phyloP scores from a whole-genome alignment of 768 basidiomycete genomes.

The Trametes cubensis region DNA sequence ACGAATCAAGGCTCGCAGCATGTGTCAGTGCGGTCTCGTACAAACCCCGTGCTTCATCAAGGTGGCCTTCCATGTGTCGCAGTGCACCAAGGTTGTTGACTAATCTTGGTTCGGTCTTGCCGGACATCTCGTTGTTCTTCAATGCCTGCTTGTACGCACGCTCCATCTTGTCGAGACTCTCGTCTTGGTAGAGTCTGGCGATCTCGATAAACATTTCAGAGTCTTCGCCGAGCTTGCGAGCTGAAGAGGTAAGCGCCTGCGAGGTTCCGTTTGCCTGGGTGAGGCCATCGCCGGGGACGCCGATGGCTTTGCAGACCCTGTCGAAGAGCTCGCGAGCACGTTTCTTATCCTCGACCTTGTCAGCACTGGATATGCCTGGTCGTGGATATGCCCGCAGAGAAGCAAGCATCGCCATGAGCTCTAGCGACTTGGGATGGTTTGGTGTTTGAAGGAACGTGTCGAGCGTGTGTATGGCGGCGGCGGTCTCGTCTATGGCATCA shows the following conservation, averaged over 20 bases:
- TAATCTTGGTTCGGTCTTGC: slow-evolving; percentile 62
- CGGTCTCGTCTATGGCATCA: slow-evolving; percentile 64
- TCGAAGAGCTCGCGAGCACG: slow-evolving; percentile 85
- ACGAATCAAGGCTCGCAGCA: slow-evolving; percentile 48
- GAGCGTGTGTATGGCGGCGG: slow-evolving; percentile 83
- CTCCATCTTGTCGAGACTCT: slow-evolving; percentile 71
- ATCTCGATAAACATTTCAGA: slow-evolving; percentile 90
- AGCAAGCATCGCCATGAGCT: slow-evolving; percentile 88
- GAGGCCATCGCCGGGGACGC: slow-evolving; percentile 56
- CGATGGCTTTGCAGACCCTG: slow-evolving; percentile 65
- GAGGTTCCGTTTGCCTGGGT: slow-evolving; percentile 31
- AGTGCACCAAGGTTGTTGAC: slow-evolving; percentile 82
- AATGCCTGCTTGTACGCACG: slow-evolving; percentile 77
- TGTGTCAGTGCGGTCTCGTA: slow-evolving; percentile 77
- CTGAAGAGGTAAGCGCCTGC: slow-evolving; percentile 31
- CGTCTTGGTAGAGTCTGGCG: slow-evolving; percentile 85
- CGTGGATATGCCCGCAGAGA: slow-evolving; percentile 84
- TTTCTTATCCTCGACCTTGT: slow-evolving; percentile 68
- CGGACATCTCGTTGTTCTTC: slow-evolving; percentile 54
- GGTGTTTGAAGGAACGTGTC: slow-evolving; percentile 77
- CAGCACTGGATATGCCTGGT: slow-evolving; percentile 75
- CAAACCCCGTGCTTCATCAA: slow-evolving; percentile 56
- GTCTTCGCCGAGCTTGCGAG: slow-evolving; percentile 70
- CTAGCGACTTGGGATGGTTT: slow-evolving; percentile 61
- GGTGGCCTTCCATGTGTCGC: slow-evolving; percentile 66